A percentile compares a stretch with the other conserved stretches of the same genome.
Conservation (phyloP, 768 basidiomycete species). For the Leccinum rimulosum region DNA sequence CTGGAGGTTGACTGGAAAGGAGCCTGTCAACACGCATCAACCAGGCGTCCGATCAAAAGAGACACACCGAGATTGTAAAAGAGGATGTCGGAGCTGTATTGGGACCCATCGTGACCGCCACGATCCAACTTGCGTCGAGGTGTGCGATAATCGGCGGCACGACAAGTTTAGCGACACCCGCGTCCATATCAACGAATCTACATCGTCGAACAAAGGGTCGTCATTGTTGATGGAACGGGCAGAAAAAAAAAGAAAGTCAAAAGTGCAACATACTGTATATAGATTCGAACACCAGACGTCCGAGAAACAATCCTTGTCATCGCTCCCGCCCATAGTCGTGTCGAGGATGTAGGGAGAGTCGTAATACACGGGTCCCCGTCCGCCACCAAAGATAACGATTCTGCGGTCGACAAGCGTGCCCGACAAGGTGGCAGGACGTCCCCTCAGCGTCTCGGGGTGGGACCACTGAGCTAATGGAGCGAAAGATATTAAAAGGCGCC, state of each 20-base stretch:
- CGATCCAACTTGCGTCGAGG: conserved; percentile 86
- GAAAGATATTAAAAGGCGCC: background rate
- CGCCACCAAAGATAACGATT: conserved; percentile 86
- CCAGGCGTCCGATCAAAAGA: background rate
- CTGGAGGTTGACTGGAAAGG: conserved; percentile 66
- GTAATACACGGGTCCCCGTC: conserved; percentile 78
- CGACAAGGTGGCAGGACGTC: conserved; percentile 79
- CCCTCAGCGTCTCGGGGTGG: conserved; percentile 71
- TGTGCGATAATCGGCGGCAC: conserved; percentile 75
- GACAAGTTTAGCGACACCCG: conserved; percentile 22
- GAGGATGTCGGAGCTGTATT: conserved; percentile 73
- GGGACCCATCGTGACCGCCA: conserved; percentile 86
- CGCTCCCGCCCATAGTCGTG: conserved; percentile 87
- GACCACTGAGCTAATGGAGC: conserved; percentile 89
- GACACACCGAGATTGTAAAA: conserved; percentile 81
- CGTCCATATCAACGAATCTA: conserved; percentile 32
- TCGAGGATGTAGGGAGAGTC: conserved; percentile 83
- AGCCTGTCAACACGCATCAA: background rate
- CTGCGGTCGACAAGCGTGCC: conserved; percentile 72
- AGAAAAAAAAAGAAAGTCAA: too few relatives aligned
- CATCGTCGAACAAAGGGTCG: background rate
- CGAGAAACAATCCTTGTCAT: conserved; percentile 77
- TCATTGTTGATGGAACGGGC: background rate
- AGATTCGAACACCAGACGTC: conserved; percentile 88
- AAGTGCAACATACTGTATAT: conserved; percentile 64